Conservation (phyloP, 345 rosid genomes). For the Laguncularia racemosa region DNA sequence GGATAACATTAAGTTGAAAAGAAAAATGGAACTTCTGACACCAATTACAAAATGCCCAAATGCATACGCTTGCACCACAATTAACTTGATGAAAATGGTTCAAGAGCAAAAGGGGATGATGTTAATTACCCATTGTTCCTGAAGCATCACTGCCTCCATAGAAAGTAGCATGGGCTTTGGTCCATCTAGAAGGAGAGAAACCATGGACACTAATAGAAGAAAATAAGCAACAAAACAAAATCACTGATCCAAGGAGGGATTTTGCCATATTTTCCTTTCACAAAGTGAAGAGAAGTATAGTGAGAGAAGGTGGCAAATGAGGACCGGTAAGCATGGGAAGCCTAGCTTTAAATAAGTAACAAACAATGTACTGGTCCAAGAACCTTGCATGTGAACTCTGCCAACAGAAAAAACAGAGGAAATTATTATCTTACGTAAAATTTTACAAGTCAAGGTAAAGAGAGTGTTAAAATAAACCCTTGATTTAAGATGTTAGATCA, state of each 20-base stretch:
- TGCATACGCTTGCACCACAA: too few relatives aligned
- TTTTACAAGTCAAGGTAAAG: background rate
- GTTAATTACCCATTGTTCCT: slow-evolving; percentile 63
- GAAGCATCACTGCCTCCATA: slow-evolving; percentile 84
- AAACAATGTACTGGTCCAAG: too few relatives aligned
- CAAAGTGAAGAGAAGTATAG: background rate
- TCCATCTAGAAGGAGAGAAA: slow-evolving; percentile 48
- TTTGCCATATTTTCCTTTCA: slow-evolving; percentile 26
- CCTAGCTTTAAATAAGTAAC: too few relatives aligned
- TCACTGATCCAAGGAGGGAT: slow-evolving; percentile 10
- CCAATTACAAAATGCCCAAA: too few relatives aligned
- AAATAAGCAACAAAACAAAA: slow-evolving; percentile 26
- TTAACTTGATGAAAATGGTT: too few relatives aligned
- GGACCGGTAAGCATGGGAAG: background rate
- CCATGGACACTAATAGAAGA: slow-evolving; percentile 22
- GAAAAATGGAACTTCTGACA: too few relatives aligned
- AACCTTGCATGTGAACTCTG: too few relatives aligned
- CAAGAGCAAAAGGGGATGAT: background rate
- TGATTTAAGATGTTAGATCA: too few relatives aligned
- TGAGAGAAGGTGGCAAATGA: slow-evolving; percentile 2
- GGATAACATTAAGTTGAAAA: too few relatives aligned
- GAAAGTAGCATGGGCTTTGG: slow-evolving; percentile 68
- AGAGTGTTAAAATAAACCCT: too few relatives aligned
- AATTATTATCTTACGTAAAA: background rate
- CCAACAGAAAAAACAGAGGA: too few relatives aligned